These are phyloP conservation scores for Microsporum audouinii DNA, from an alignment of 2,329 filamentous ascomycete species.

Conservation along the genomic window DNA sequence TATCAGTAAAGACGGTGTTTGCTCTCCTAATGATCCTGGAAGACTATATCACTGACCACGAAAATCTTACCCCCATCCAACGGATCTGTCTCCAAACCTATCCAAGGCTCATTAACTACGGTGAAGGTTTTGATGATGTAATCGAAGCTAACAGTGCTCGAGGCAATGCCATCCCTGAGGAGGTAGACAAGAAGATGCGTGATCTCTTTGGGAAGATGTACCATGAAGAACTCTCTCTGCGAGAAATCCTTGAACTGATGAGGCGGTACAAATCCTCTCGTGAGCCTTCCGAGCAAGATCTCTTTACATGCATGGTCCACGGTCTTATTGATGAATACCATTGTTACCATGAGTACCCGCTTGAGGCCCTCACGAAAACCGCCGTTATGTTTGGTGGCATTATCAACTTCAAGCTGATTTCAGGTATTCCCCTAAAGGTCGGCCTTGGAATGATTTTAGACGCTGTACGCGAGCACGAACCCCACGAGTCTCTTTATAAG, in stretches of 20 bases:
- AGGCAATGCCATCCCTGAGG: slow-evolving; percentile 66
- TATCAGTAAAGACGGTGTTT: slow-evolving; percentile 76
- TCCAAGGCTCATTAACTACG: slow-evolving; percentile 90
- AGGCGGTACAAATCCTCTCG: slow-evolving; percentile 79
- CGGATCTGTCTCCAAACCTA: slow-evolving; percentile 84
- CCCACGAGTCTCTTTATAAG: slow-evolving; percentile 90
- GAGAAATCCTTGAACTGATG: slow-evolving; percentile 73
- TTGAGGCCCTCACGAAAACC: slow-evolving; percentile 91
- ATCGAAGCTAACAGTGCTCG: slow-evolving; percentile 74
- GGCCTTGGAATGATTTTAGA: slow-evolving; percentile 98
- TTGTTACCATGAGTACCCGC: slow-evolving; percentile 87
- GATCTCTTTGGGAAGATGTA: slow-evolving; percentile 99
- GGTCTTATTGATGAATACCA: slow-evolving; percentile 94
- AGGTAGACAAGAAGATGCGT: slow-evolving; percentile 85
- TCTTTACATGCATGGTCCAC: slow-evolving; percentile 98
- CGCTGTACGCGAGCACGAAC: slow-evolving; percentile 71
- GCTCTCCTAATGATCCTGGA: slow-evolving; percentile 69
- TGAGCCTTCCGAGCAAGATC: slow-evolving; percentile 74
- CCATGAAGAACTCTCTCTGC: slow-evolving; percentile 73
- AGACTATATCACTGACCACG: slow-evolving; percentile 48
- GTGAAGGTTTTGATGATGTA: slow-evolving; percentile 80
- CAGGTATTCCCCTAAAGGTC: slow-evolving; percentile 79
- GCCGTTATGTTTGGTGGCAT: slow-evolving; percentile 94
- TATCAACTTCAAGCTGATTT: slow-evolving; percentile 84
- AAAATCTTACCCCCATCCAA: slow-evolving; percentile 70